Conservation (phyloP, 2,329 filamentous ascomycete species). For the Alternaria alternata region DNA sequence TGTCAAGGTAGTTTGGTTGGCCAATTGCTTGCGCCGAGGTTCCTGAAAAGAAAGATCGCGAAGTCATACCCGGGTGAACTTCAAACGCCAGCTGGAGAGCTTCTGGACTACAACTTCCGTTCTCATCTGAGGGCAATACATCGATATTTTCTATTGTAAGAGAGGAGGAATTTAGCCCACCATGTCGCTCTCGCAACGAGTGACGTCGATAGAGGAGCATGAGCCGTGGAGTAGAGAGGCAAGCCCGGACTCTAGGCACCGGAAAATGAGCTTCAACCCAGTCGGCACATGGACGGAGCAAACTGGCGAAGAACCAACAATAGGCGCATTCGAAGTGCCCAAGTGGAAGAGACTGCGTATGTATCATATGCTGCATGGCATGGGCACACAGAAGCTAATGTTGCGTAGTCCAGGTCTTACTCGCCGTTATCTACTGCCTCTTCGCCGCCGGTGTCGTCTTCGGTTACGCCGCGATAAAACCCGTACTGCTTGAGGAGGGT, state of each 20-base stretch:
- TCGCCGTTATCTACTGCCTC: slow-evolving; percentile 76
- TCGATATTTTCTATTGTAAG: neutral
- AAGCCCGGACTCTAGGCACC: slow-evolving; percentile 50
- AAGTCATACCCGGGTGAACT: slow-evolving; percentile 22
- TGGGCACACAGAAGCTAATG: slow-evolving; percentile 21
- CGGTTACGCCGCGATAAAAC: slow-evolving; percentile 53
- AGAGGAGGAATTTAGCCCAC: slow-evolving; percentile 10
- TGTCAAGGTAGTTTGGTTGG: slow-evolving; percentile 5
- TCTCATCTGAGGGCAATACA: neutral
- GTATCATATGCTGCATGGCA: slow-evolving; percentile 26
- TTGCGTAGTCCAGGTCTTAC: slow-evolving; percentile 69
- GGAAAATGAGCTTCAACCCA: slow-evolving; percentile 61
- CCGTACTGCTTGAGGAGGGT: slow-evolving; percentile 48
- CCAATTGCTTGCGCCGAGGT: slow-evolving; percentile 11
- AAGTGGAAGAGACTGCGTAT: slow-evolving; percentile 62
- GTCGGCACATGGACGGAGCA: slow-evolving; percentile 56
- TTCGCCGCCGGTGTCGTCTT: slow-evolving; percentile 69
- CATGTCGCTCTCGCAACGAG: slow-evolving; percentile 52
- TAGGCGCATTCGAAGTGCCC: slow-evolving; percentile 63
- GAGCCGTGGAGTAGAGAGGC: slow-evolving; percentile 50
- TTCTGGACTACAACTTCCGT: neutral
- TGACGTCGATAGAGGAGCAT: slow-evolving; percentile 53
- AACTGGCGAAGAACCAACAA: slow-evolving; percentile 50
- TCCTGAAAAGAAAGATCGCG: slow-evolving; percentile 5
- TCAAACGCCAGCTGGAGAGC: slow-evolving; percentile 1